A percentile compares a stretch with the other conserved stretches of the same genome.
Evolutionary conservation across 495 filamentous ascomycete genomes (phyloP).

Genomic region (Articulospora tetracladia): DNA sequence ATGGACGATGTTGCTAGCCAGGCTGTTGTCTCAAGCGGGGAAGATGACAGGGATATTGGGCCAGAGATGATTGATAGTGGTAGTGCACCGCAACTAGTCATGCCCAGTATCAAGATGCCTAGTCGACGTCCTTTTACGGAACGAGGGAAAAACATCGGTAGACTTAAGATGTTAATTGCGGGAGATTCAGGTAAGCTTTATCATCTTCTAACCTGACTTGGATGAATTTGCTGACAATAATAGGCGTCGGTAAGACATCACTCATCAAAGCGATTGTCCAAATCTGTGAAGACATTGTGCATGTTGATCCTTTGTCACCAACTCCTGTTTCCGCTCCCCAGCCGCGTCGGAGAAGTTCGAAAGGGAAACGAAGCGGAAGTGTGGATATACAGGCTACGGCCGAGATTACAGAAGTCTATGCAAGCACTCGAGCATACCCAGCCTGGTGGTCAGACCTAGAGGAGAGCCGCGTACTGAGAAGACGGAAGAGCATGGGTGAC

Average conservation of each 20-base stretch:
- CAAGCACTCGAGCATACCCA: slow-evolving; percentile 90
- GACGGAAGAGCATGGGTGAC: slow-evolving; percentile 78
- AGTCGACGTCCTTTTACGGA: slow-evolving; percentile 89
- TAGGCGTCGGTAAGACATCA: slow-evolving; percentile 78
- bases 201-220: slow-evolving; percentile 5
- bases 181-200: slow-evolving; percentile 69
- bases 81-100: slow-evolving; percentile 83
- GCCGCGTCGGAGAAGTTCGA: slow-evolving; percentile 31
- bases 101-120: slow-evolving; percentile 96
- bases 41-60: slow-evolving; percentile 36
- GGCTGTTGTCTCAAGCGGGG: slow-evolving; percentile 41
- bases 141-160: slow-evolving; percentile 76
- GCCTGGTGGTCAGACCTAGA: slow-evolving; percentile 93
- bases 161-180: slow-evolving; percentile 83
- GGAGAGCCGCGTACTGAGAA: slow-evolving; percentile 61
- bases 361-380: slow-evolving; percentile 26
- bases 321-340: slow-evolving; percentile 26
- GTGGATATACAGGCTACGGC: slow-evolving; percentile 34
- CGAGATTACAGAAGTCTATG: slow-evolving; percentile 76
- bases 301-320: slow-evolving; percentile 75
- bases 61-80: slow-evolving; percentile 42
- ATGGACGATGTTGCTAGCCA: slow-evolving; percentile 49
- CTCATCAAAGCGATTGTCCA: slow-evolving; percentile 93
- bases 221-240: slow-evolving; percentile 19
- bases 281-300: slow-evolving; percentile 92